Base-by-base conservation (phyloP, 1,284 basidiomycete species). In the Chalciporus sp. region DNA sequence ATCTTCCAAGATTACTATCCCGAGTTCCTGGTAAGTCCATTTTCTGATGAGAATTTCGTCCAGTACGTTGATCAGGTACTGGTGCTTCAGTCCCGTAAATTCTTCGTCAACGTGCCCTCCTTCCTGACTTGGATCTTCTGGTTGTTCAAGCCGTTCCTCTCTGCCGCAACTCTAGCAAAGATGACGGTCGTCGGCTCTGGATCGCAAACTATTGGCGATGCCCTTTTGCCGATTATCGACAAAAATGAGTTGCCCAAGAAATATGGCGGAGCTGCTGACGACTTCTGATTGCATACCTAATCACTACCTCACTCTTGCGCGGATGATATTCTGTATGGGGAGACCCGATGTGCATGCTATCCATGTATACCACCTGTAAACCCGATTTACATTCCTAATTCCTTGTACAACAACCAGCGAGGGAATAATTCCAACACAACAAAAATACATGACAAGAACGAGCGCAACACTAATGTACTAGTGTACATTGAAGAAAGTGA, bases 71-170 rank as follows among this genome's bases (percentile, higher is more conserved):
- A 4, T 42, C 28, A 27, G 31, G 23, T 23, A 23, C 23, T 20
- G 17, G 40, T 47, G 39, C 26, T 17, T 19, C n/a, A 59, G 86
- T 79, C 81, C 58, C 79, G 79, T 66, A 92, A 92, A 67, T 89
- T 85, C 73, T 91, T 92, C 64, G 77, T 92, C 63, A 90, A 90
- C 62, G 87, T 92, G 14, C 89, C 90, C 0, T 79, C 80, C 2
- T 66, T 88, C 55, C 75, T 90, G 60, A 80, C 83, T 33, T 92
- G 88, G 88, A 78, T 92, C 55, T 92, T 90, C 74, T 90, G 87
- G 88, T 63, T 83, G n/a, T 90, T 91, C 76, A 91, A 86, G 66
- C 79, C 88, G 0, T 66, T 92, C 58, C 68, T 92, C 11, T 81
- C 90, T 3, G 71, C 86, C 6, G 79, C 80, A 39, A 90, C 89